These are phyloP conservation scores for Candida koratica DNA, from an alignment of 805 yeast genomes.

Conservation along the genomic window DNA sequence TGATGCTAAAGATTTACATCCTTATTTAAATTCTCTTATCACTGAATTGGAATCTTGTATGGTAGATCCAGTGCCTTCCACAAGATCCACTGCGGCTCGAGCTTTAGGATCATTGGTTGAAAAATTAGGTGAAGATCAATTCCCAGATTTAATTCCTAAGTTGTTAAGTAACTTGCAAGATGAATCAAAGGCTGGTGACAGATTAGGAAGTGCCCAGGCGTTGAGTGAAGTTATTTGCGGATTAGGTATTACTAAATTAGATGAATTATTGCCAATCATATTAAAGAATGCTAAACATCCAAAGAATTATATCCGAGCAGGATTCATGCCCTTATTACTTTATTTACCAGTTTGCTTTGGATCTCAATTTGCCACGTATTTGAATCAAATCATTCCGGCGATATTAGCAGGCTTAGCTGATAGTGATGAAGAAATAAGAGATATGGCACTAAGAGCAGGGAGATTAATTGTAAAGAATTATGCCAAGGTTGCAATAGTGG, in stretches of 20 bases:
- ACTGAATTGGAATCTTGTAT: slow-evolving; percentile 85
- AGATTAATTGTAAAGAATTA: slow-evolving; percentile 86
- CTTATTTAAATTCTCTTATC: slow-evolving; percentile 75
- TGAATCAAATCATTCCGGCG: slow-evolving; percentile 84
- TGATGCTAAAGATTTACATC: slow-evolving; percentile 78
- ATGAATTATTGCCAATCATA: slow-evolving; percentile 80
- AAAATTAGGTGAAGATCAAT: slow-evolving; percentile 90
- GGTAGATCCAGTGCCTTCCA: slow-evolving; percentile 98
- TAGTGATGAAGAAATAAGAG: slow-evolving; percentile 78
- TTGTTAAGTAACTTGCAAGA: slow-evolving; percentile 73
- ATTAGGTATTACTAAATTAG: slow-evolving; percentile 80
- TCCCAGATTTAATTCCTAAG: slow-evolving; percentile 87
- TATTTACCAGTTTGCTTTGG: slow-evolving; percentile 96
- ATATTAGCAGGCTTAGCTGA: slow-evolving; percentile 90
- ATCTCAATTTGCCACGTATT: slow-evolving; percentile 82
- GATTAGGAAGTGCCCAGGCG: slow-evolving; percentile 97
- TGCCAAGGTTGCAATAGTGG: slow-evolving; percentile 88
- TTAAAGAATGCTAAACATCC: slow-evolving; percentile 64
- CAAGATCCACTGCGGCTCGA: slow-evolving; percentile 95
- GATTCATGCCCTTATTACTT: slow-evolving; percentile 83
- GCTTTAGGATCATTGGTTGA: slow-evolving; percentile 96
- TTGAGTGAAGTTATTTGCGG: slow-evolving; percentile 92
- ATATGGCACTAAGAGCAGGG: slow-evolving; percentile 88
- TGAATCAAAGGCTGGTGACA: slow-evolving; percentile 77
- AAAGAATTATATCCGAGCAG: slow-evolving; percentile 78